Evolutionary conservation across 441 rosid species (phyloP).

Genomic region (Viola pubescens): DNA sequence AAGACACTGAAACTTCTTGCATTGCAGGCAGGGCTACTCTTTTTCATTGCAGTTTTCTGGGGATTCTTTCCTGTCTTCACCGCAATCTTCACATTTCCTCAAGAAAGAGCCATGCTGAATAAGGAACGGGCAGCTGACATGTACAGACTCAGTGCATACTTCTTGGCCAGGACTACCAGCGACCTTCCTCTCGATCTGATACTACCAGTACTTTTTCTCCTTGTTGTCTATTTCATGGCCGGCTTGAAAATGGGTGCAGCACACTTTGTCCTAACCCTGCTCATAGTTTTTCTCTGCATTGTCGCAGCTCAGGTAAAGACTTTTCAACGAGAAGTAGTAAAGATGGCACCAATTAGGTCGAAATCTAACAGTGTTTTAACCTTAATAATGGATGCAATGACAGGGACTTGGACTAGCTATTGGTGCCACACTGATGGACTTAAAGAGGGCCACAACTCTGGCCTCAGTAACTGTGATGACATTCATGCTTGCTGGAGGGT

Average conservation of each 20-base stretch:
- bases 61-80: slow-evolving; percentile 97
- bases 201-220: slow-evolving; percentile 74
- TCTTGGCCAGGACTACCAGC: slow-evolving; percentile 91
- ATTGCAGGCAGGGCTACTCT: slow-evolving; percentile 83
- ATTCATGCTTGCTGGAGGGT: slow-evolving; percentile 96
- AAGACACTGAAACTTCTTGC: slow-evolving; percentile 7
- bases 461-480: slow-evolving; percentile 98
- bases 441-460: slow-evolving; percentile 85
- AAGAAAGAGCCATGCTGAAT: slow-evolving; percentile 86
- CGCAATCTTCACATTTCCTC: slow-evolving; percentile 96
- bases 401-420: slow-evolving; percentile 98
- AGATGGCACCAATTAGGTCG: slow-evolving; percentile 1
- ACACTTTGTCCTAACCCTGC: slow-evolving; percentile 74
- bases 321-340: not conserved
- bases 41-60: slow-evolving; percentile 98
- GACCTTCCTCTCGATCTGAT: slow-evolving; percentile 95
- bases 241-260: slow-evolving; percentile 59
- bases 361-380: not conserved
- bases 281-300: slow-evolving; percentile 78
- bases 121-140: slow-evolving; percentile 95
- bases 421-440: slow-evolving; percentile 86
- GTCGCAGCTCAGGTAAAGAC: slow-evolving; percentile 77
- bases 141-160: slow-evolving; percentile 91
- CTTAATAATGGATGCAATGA: slow-evolving; percentile 17
- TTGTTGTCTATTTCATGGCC: slow-evolving; percentile 94